Base-by-base conservation (phyloP, 768 basidiomycete genomes). In the Boletus pseudo-olivaceus region DNA sequence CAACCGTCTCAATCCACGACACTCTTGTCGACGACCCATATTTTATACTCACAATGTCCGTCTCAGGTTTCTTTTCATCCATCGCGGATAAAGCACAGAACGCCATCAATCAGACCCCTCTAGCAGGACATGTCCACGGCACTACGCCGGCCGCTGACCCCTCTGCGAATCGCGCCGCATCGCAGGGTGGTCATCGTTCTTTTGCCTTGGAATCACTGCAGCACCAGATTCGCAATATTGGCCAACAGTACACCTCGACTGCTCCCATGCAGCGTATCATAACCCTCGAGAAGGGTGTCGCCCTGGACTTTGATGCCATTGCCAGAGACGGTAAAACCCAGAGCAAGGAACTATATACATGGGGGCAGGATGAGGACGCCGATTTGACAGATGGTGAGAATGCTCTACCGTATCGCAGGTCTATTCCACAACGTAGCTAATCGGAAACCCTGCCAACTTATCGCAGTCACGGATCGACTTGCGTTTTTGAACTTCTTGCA, bases 291-390 rank as follows among this genome's bases (percentile, higher is more conserved):
- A 93, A 93, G 68, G 86, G 90, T 5, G 75, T 92, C 15, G 83
- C 86, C 19, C 78, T 93, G 59, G 88, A 90, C 68, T 79, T 82
- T 62, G 87, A 91, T 59, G 78, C 76, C 53, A 69, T 85, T 30
- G 75, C 83, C 4, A 81, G 86, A 59, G 84, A 90, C 62, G 64
- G 78, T 8, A 85, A 91, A 65, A 72, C 80, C 1, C 83, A 85
- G 65, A 89, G 88, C 78, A 93, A 92, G 71, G 92, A 93, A 56
- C 73, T 93, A 26, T 93, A 90, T 62, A 81, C 80, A 14, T 93
- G 90, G 90, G 90, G 91, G 12, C 90, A 92, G 67, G 63, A 66
- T 1, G 86, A 92, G 62, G 68, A 72, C 6, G 76, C 79, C 19
- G 91, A 93, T 74, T 56, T 93, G 67, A 90, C 82, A 63, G 91